A percentile compares a stretch with the other conserved stretches of the same genome.
phyloP scores from a whole-genome alignment of 2,329 filamentous ascomycete species.

The Neonectria ditissima region DNA sequence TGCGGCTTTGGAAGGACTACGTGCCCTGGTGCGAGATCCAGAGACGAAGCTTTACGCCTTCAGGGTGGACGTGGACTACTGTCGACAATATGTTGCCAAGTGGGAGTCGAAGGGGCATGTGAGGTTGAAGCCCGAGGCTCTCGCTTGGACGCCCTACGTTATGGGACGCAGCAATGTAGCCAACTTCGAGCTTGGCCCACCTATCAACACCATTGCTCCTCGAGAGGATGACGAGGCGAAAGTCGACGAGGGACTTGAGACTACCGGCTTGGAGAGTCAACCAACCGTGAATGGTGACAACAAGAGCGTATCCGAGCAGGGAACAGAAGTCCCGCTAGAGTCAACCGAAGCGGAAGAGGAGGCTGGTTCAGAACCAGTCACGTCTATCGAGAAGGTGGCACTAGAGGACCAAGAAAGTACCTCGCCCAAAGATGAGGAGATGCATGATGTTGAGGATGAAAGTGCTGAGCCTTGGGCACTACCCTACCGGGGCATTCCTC shows the following conservation, averaged over 20 bases:
- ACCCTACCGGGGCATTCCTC: conserved; percentile 70
- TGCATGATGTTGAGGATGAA: conserved; percentile 45
- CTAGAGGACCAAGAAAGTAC: conserved; percentile 50
- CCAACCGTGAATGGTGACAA: conserved; percentile 41
- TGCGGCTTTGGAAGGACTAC: conserved; percentile 88
- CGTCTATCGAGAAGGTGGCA: conserved; percentile 47
- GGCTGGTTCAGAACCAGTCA: conserved; percentile 43
- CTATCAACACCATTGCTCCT: conserved; percentile 87
- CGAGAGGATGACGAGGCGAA: conserved; percentile 77
- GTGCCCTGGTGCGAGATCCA: conserved; percentile 90
- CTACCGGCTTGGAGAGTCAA: conserved; percentile 34
- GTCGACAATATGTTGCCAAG: conserved; percentile 86
- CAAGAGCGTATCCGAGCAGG: conserved; percentile 22
- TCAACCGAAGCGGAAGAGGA: conserved; percentile 37
- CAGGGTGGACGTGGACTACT: conserved; percentile 86
- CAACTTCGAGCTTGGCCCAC: conserved; percentile 84
- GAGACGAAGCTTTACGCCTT: conserved; percentile 90
- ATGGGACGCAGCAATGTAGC: conserved; percentile 89
- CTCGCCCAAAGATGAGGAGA: conserved; percentile 40
- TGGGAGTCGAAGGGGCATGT: conserved; percentile 93
- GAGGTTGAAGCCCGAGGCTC: conserved; percentile 79
- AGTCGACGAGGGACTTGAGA: conserved; percentile 48
- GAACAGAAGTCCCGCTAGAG: conserved; percentile 23
- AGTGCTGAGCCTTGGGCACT: conserved; percentile 56
- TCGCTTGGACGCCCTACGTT: conserved; percentile 97